Conservation (phyloP, 257 asterid genomes). For the Eucommia ulmoides region DNA sequence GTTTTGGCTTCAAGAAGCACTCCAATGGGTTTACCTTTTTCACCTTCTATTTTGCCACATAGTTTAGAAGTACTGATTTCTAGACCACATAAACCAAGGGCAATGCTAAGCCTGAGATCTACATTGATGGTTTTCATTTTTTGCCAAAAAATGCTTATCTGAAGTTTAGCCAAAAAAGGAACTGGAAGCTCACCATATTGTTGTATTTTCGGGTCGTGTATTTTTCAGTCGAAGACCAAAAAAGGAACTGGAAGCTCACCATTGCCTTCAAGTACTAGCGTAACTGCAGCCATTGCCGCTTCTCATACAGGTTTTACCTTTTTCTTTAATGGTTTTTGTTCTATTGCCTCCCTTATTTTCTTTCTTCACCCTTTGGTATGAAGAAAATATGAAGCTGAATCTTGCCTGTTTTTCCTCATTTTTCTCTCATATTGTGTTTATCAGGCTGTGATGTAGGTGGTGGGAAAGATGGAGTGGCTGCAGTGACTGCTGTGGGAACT, state of each 20-base stretch:
- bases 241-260: slow-evolving; percentile 52
- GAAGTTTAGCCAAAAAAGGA: neutral
- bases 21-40: too few relatives aligned
- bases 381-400: neutral
- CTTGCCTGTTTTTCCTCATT: neutral
- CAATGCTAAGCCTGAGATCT: neutral
- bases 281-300: slow-evolving; percentile 22
- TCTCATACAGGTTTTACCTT: slow-evolving; percentile 38
- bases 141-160: neutral
- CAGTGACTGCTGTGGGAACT: slow-evolving; percentile 11
- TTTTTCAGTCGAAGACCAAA: slow-evolving; percentile 55
- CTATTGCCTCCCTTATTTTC: neutral
- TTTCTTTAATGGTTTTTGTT: neutral
- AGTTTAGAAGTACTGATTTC: neutral
- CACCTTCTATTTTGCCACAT: neutral
- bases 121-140: neutral
- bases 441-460: slow-evolving; percentile 37
- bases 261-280: slow-evolving; percentile 29
- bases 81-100: neutral
- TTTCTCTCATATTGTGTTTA: neutral
- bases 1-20: too few relatives aligned
- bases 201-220: slow-evolving; percentile 6
- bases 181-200: neutral
- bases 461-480: slow-evolving; percentile 37
- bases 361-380: neutral